Percentiles rank a stretch among this genome's conserved stretches.
These are phyloP conservation scores for Didymella pomorum DNA, from an alignment of 2,329 filamentous ascomycete genomes.

Conservation along the genomic window DNA sequence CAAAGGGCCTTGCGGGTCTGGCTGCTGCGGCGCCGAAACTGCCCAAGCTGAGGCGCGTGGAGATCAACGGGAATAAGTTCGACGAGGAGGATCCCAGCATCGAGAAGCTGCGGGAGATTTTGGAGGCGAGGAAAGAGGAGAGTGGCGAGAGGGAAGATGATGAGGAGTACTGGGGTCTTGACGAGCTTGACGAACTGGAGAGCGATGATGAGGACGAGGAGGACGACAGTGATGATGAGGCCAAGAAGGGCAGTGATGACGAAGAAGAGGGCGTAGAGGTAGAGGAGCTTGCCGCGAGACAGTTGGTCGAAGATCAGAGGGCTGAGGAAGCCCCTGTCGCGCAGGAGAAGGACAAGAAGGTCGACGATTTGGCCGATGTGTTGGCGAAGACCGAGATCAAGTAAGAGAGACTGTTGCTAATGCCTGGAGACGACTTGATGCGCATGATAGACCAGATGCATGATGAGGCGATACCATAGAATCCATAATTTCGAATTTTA, in stretches of 20 bases:
- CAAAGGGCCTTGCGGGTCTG: constrained; percentile 75
- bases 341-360: constrained; percentile 75
- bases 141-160: constrained; percentile 59
- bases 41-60: constrained; percentile 81
- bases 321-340: constrained; percentile 78
- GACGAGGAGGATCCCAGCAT: constrained; percentile 81
- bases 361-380: constrained; percentile 80
- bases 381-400: constrained; percentile 72
- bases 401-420: constrained; percentile 15
- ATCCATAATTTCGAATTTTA: constrained; percentile 13
- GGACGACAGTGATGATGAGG: constrained; percentile 71
- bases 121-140: constrained; percentile 78
- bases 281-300: constrained; percentile 53
- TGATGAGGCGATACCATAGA: constrained; percentile 23
- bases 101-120: constrained; percentile 67
- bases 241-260: constrained; percentile 67
- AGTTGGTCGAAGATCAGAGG: constrained; percentile 73
- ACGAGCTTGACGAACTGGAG: constrained; percentile 79
- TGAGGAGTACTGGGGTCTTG: constrained; percentile 62
- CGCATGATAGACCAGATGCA: constrained; percentile 5
- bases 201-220: constrained; percentile 84
- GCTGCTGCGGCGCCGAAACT: constrained; percentile 71
- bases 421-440: constrained; percentile 1
- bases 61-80: constrained; percentile 97
- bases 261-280: constrained; percentile 68